Evolutionary conservation across 805 yeast species (phyloP).

Genomic region (Myxozyma vanderwaltii): DNA sequence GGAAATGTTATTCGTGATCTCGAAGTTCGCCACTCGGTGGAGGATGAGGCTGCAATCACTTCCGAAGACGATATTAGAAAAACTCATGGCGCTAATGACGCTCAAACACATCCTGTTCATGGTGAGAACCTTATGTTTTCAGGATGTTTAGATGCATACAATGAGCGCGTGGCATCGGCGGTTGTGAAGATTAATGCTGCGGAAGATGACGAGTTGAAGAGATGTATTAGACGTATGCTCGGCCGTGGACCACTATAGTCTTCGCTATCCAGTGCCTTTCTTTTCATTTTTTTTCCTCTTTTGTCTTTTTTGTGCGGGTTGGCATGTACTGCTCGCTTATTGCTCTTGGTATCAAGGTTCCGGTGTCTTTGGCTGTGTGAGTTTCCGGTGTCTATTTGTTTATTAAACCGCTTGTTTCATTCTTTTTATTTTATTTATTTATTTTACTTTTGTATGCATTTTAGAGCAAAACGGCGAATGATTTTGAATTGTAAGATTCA

Average conservation of each 20-base stretch:
- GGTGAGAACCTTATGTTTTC: conserved; percentile 8
- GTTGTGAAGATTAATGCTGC: conserved; percentile 1
- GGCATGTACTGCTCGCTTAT: no score
- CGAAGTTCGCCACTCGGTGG: conserved; percentile 10
- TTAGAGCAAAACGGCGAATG: background rate
- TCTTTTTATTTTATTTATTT: background rate
- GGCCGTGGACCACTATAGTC: conserved; percentile 24
- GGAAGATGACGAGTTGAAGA: conserved; percentile 17
- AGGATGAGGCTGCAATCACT: background rate
- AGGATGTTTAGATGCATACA: conserved; percentile 15
- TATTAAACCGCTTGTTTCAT: background rate
- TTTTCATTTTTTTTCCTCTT: background rate
- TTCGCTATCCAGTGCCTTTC: background rate
- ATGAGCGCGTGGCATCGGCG: conserved; percentile 5
- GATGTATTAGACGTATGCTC: conserved; percentile 21
- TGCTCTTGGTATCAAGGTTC: no score
- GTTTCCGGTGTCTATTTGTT: no score
- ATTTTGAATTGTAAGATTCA: no score
- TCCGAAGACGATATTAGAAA: background rate
- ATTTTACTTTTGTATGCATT: background rate
- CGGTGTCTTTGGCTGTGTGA: no score
- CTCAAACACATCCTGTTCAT: background rate
- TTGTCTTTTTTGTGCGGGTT: background rate
- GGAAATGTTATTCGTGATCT: conserved; percentile 28
- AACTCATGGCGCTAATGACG: background rate